Evolutionary conservation across 352 stramenopile genomes (phyloP).

Genomic region (Phytophthora capsici): DNA sequence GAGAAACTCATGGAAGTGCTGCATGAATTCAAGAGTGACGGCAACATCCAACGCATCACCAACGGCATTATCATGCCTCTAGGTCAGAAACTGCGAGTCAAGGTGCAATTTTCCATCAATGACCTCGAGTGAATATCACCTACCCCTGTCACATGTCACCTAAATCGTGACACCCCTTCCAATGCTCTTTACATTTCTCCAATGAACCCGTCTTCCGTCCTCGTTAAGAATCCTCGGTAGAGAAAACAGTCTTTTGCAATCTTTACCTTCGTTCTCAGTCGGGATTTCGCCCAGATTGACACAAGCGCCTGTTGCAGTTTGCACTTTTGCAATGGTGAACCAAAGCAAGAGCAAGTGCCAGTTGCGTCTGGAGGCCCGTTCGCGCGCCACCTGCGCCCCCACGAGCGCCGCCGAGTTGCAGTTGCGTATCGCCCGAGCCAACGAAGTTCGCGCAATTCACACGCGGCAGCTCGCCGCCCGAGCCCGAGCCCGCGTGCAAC

Average conservation of each 20-base stretch:
- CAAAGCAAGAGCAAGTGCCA: slow-evolving; percentile 76
- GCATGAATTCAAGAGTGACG: slow-evolving; percentile 34
- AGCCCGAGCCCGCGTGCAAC: slow-evolving; percentile 57
- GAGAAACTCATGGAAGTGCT: slow-evolving; percentile 64
- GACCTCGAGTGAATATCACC: slow-evolving; percentile 43
- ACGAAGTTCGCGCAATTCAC: slow-evolving; percentile 47
- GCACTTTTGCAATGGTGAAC: slow-evolving; percentile 42
- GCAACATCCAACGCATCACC: slow-evolving; percentile 29
- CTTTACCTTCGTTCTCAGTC: slow-evolving; percentile 43
- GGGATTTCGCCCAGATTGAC: slow-evolving; percentile 50
- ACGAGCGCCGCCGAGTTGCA: slow-evolving; percentile 33
- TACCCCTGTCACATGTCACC: slow-evolving; percentile 36
- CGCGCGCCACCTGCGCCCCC: slow-evolving; percentile 27
- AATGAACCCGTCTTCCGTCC: slow-evolving; percentile 1
- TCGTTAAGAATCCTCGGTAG: slow-evolving; percentile 15
- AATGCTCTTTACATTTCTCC: not conserved
- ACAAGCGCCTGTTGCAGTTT: not conserved
- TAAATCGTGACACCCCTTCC: slow-evolving; percentile 1
- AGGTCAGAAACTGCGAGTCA: slow-evolving; percentile 45
- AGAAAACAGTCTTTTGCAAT: slow-evolving; percentile 7
- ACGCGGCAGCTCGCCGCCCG: slow-evolving; percentile 50
- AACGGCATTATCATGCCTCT: slow-evolving; percentile 49
- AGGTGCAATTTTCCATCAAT: slow-evolving; percentile 52
- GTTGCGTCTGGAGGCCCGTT: slow-evolving; percentile 67
- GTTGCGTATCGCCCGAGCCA: slow-evolving; percentile 57